Base-by-base conservation (phyloP, 345 rosid species). In the Ricinus communis region DNA sequence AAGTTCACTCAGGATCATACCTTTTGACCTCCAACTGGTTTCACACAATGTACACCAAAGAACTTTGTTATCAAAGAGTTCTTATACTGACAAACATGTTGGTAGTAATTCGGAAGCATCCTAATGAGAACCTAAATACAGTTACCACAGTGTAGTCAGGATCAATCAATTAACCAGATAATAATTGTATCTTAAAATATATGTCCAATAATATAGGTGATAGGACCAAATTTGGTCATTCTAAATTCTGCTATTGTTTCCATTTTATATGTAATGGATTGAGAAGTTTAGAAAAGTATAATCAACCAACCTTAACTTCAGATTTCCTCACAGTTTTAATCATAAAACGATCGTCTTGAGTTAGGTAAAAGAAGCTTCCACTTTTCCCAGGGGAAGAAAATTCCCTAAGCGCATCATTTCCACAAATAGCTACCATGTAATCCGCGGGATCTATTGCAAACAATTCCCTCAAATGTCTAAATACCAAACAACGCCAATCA, bases 341-440 rank as follows among this genome's bases (percentile, higher is more conserved):
- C 88, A 89, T 87, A 73, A 78, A 87, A 2, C 87, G 79, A 68
- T 87, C 90, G 52, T 89, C 95, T 68, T 87, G 87, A 31, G 95
- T 87, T 19, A 89, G 83, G 76, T 86, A 89, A 77, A 87, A 87
- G 74, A 82, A 82, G 73, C 90, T 87, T 38, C 95, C 91, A 30
- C 95, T 89, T 82, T 89, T 87, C 57, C 95, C 91, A 2, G 95
- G 95, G 12, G 95, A 89, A 22, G 90, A 84, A 72, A 89, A 82
- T 66, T 87, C 91, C 22, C 95, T 71, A 49, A 87, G 91, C 13
- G 90, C 86, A 74, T 89, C 87, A 73, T 76, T 82, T 73, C 95
- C 95, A 46, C 90, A 89, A 64, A 87, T 86, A 25, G 91, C 87
- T 3, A 87, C 78, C 91, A 89, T 89, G 80, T 89, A 85, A 50